Evolutionary conservation across 225 moss, liverwort and hornwort species (phyloP), one percentile per base, ranked within the genome.

Genomic region (Marchantia polymorpha): DNA sequence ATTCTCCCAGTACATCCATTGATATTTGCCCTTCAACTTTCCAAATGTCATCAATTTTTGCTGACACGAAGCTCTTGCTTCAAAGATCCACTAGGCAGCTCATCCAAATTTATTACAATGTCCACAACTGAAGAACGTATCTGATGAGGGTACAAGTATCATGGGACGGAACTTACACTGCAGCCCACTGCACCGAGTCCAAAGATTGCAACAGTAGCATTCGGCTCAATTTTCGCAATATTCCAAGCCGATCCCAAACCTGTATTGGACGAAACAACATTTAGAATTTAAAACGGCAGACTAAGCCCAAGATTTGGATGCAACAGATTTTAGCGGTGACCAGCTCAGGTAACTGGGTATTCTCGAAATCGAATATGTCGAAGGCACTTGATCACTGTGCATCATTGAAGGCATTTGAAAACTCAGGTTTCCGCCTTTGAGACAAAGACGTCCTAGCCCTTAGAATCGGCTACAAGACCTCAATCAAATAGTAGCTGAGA

Each of bases 201-300:
- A 81, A 97, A 93, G 64, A 97, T 88, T 22, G 94, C 94, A 74
- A 94, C 77, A 26, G 83, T 85, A 23, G 97, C 90, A 72, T 90
- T 91, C 73, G 88, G 74, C 72, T 97, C 91, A 85, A 94, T 78
- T 83, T 89, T 89, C 25, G 93, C 97, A 49, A 87, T 75, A 64
- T 91, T 94, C 87, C 93, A 88, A 69, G 91, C 93, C 77, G 97
- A 89, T 74, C 97, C 97, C 73, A 97, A 73, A 56, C 97, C 97
- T 96, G 90, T 71, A n/a, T 64, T 77, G 63, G 46, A 22, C 60
- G 20, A 58, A 48, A 56, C 59, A 29, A 31, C 39, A 5, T 39
- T 39, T n/a, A 25, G 17, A 13, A 20, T 14, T 48, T 16, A 48
- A 0, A 48, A 17, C n/a, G 10, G 71, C 22, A 11, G 51, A 51